A percentile compares a stretch with the other conserved stretches of the same genome.
Conservation (phyloP, 768 basidiomycete genomes). For the Clathrus columnatus region DNA sequence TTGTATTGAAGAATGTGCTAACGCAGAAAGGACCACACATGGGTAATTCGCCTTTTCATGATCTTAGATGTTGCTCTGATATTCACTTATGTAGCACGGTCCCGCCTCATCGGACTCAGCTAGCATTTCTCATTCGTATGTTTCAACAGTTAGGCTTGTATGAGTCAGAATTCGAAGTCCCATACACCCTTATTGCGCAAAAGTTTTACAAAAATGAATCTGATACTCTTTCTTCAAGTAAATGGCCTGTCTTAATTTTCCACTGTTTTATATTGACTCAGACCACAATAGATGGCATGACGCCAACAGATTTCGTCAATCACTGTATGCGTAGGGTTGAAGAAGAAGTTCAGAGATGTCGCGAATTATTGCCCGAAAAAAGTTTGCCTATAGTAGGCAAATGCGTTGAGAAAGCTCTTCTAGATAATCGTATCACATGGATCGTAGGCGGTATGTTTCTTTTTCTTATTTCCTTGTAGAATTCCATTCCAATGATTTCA, state of each 20-base stretch:
- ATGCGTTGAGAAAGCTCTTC: conserved; percentile 44
- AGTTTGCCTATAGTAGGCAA: conserved; percentile 45
- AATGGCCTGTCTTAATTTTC: not conserved
- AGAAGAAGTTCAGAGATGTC: conserved; percentile 51
- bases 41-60: conserved; percentile 13
- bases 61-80: not conserved
- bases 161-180: conserved; percentile 43
- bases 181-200: conserved; percentile 40
- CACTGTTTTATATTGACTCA: conserved; percentile 20
- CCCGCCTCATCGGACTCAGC: conserved; percentile 24
- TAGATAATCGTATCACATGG: conserved; percentile 37
- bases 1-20: conserved; percentile 43
- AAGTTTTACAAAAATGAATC: conserved; percentile 51
- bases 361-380: conserved; percentile 39
- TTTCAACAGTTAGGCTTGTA: conserved; percentile 53
- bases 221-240: conserved; percentile 4
- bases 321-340: conserved; percentile 36
- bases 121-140: conserved; percentile 47
- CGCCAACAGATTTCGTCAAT: conserved; percentile 45
- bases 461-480: conserved; percentile 11
- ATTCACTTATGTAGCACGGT: not conserved
- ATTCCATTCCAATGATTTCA: not conserved
- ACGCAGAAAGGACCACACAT: conserved; percentile 38
- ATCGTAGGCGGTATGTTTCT: conserved; percentile 30
- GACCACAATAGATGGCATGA: conserved; percentile 25